Conservation (phyloP, 2,329 filamentous ascomycete genomes). For the Calonectria multiphialidica region DNA sequence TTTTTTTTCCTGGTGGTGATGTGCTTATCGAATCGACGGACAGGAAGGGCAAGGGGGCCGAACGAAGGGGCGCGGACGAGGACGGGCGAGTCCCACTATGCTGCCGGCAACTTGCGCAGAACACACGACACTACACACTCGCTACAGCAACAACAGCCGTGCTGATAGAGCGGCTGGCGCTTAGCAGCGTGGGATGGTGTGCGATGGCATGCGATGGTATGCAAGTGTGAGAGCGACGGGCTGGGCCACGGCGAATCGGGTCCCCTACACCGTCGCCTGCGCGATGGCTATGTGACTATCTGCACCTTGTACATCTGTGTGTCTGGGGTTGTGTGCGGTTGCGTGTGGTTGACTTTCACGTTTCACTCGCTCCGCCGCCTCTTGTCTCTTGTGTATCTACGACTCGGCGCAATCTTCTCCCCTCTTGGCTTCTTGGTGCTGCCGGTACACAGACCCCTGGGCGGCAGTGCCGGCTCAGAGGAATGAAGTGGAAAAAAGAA, state of each 20-base stretch:
- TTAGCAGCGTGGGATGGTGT: constrained; percentile 22
- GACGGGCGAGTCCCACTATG: not conserved
- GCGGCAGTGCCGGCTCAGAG: not conserved
- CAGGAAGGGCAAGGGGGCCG: not conserved
- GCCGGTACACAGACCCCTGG: not conserved
- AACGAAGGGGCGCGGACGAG: constrained; percentile 1
- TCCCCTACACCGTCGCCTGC: not conserved
- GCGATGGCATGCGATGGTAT: constrained; percentile 20
- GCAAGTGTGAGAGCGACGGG: constrained; percentile 10
- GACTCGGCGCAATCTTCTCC: not conserved
- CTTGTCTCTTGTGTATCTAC: not conserved
- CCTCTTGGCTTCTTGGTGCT: not conserved
- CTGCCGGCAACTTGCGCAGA: not conserved
- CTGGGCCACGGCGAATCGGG: constrained; percentile 20
- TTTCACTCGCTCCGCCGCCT: not conserved
- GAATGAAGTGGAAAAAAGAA: not conserved
- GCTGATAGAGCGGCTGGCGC: constrained; percentile 27
- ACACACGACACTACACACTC: not conserved
- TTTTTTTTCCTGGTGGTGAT: constrained; percentile 12
- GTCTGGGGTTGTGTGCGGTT: not conserved
- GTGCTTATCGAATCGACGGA: constrained; percentile 6
- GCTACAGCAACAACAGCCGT: not conserved
- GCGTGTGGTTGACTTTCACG: not conserved
- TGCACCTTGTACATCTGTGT: not conserved
- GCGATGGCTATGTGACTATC: constrained; percentile 9